Evolutionary conservation across 2,329 filamentous ascomycete genomes (phyloP).

Genomic region (Alternaria sp.): DNA sequence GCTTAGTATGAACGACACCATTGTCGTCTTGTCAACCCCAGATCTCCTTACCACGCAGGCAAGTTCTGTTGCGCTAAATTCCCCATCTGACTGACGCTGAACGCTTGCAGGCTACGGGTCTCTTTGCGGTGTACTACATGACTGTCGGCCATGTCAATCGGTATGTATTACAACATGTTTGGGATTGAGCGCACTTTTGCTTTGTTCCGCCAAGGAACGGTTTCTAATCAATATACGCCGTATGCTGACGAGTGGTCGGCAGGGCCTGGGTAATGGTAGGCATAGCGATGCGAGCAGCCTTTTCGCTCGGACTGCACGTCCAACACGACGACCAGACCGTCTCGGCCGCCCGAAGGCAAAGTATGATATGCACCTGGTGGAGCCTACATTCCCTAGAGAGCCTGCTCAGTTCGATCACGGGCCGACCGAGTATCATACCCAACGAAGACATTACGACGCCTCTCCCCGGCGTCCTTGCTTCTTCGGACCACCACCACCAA

Average conservation of each 20-base stretch:
- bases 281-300: constrained; percentile 42
- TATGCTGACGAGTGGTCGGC: constrained; percentile 14
- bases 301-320: constrained; percentile 45
- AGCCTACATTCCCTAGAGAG: constrained; percentile 45
- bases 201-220: too few species aligned
- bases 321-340: constrained; percentile 32
- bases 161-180: neutral
- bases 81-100: neutral
- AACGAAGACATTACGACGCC: constrained; percentile 38
- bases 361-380: constrained; percentile 48
- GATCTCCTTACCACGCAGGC: constrained; percentile 18
- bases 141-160: constrained; percentile 44
- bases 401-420: constrained; percentile 45
- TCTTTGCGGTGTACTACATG: constrained; percentile 49
- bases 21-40: constrained; percentile 37
- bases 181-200: too few species aligned
- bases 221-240: neutral
- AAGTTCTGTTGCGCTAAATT: constrained; percentile 18
- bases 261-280: constrained; percentile 48
- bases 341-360: constrained; percentile 33
- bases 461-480: constrained; percentile 20
- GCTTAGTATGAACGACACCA: constrained; percentile 25
- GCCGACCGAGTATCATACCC: constrained; percentile 44
- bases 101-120: constrained; percentile 25
- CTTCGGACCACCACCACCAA: too few species aligned